A percentile compares a stretch with the other conserved stretches of the same genome.
Conservation (phyloP, 1,284 basidiomycete genomes). For the Boletus albobrunnescens region DNA sequence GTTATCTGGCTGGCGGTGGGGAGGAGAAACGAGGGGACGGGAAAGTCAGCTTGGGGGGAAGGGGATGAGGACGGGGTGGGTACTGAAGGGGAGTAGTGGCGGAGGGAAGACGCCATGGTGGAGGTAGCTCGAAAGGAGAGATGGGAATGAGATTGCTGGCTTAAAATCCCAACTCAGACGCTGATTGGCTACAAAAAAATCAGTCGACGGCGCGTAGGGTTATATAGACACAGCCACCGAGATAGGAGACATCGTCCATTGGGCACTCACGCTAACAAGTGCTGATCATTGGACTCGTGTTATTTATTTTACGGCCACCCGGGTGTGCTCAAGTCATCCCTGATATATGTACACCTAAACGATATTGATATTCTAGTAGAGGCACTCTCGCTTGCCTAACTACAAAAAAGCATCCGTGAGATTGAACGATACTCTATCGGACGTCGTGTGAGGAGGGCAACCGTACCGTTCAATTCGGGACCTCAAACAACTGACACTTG, state of each 20-base stretch:
- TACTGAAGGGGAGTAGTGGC: constrained; percentile 36
- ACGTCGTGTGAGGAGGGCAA: too few species aligned
- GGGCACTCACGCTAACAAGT: too few species aligned
- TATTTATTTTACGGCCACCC: too few species aligned
- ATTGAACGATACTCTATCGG: too few species aligned
- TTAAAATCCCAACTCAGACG: constrained; percentile 6
- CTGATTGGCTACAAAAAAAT: constrained; percentile 28
- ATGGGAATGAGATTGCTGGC: not conserved
- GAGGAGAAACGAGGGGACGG: constrained; percentile 43
- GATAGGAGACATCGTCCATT: too few species aligned
- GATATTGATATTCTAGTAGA: too few species aligned
- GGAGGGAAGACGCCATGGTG: constrained; percentile 37
- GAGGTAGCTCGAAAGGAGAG: not conserved
- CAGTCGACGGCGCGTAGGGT: constrained; percentile 18
- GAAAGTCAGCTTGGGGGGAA: constrained; percentile 40
- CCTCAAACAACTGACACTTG: constrained; percentile 42
- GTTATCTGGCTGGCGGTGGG: constrained; percentile 37
- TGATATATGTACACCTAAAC: too few species aligned
- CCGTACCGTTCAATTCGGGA: constrained; percentile 13
- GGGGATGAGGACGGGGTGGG: constrained; percentile 41
- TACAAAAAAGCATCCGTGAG: too few species aligned
- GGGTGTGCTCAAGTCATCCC: too few species aligned
- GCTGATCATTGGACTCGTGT: too few species aligned
- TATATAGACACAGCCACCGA: constrained; percentile 15
- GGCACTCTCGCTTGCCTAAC: too few species aligned